Conservation (phyloP, 1,139 yeast species). For the Nakaseomyces delphensis region DNA sequence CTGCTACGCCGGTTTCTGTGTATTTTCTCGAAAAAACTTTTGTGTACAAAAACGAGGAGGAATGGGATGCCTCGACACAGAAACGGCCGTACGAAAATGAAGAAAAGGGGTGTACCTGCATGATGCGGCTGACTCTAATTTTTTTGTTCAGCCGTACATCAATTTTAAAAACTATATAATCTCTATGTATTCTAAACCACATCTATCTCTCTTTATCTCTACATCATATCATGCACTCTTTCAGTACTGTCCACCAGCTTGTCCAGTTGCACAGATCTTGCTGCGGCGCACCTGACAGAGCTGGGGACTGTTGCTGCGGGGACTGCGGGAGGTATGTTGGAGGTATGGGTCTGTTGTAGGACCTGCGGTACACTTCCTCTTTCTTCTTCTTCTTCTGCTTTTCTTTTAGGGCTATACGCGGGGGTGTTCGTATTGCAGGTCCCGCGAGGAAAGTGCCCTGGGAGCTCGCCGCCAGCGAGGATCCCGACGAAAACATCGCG, state of each 20-base stretch:
- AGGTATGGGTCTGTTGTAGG: not conserved
- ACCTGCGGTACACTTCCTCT: not conserved
- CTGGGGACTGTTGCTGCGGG: slow-evolving; percentile 2
- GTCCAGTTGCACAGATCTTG: not conserved
- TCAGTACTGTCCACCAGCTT: not conserved
- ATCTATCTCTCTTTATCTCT: not conserved
- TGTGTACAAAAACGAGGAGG: no score
- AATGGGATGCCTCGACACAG: no score
- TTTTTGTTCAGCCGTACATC: no score
- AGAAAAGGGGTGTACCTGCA: no score
- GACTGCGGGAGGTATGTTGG: slow-evolving; percentile 1
- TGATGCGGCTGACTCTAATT: no score
- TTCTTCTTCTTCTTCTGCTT: not conserved
- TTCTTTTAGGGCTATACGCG: not conserved
- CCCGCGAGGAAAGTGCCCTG: not conserved
- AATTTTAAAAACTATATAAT: not conserved
- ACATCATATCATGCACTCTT: not conserved
- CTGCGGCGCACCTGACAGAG: not conserved
- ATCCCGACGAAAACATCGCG: slow-evolving; percentile 1
- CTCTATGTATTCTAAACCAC: not conserved
- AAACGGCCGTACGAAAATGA: no score
- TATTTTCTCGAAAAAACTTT: no score
- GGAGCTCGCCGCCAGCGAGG: not conserved
- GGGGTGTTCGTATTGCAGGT: slow-evolving; percentile 1
- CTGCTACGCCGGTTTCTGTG: no score